Evolutionary conservation across 2,329 filamentous ascomycete species (phyloP).

Genomic region (Aspergillus calidoustus): DNA sequence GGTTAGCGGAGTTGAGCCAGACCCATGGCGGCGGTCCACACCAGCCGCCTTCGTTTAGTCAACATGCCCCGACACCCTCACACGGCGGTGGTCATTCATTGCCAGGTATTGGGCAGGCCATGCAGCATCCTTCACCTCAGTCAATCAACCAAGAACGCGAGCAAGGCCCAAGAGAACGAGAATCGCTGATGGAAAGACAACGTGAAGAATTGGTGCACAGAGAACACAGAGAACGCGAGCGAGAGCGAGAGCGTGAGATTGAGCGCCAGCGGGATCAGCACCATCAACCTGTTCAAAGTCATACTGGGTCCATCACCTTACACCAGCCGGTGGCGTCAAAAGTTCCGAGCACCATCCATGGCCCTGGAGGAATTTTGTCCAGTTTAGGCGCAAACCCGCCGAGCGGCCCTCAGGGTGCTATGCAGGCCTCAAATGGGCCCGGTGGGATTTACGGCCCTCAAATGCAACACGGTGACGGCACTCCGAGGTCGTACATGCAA

Average conservation of each 20-base stretch:
- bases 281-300: slow-evolving; percentile 80
- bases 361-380: slow-evolving; percentile 83
- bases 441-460: slow-evolving; percentile 72
- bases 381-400: slow-evolving; percentile 68
- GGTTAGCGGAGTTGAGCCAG: slow-evolving; percentile 52
- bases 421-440: slow-evolving; percentile 64
- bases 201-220: slow-evolving; percentile 61
- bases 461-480: slow-evolving; percentile 61
- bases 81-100: slow-evolving; percentile 44
- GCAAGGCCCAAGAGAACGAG: slow-evolving; percentile 61
- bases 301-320: slow-evolving; percentile 83
- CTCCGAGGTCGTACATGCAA: slow-evolving; percentile 63
- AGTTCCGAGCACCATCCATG: slow-evolving; percentile 81
- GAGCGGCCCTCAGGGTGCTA: slow-evolving; percentile 57
- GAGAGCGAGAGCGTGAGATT: slow-evolving; percentile 50
- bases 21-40: slow-evolving; percentile 46
- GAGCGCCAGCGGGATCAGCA: slow-evolving; percentile 64
- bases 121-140: slow-evolving; percentile 49
- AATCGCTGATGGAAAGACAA: slow-evolving; percentile 53
- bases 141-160: slow-evolving; percentile 49
- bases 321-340: slow-evolving; percentile 92
- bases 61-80: slow-evolving; percentile 43
- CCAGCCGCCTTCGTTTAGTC: slow-evolving; percentile 48
- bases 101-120: slow-evolving; percentile 47
- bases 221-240: slow-evolving; percentile 58